Evolutionary conservation across 2,329 filamentous ascomycete species (phyloP), one percentile per base, ranked within the genome.

Genomic region (Fusarium subtropicale): DNA sequence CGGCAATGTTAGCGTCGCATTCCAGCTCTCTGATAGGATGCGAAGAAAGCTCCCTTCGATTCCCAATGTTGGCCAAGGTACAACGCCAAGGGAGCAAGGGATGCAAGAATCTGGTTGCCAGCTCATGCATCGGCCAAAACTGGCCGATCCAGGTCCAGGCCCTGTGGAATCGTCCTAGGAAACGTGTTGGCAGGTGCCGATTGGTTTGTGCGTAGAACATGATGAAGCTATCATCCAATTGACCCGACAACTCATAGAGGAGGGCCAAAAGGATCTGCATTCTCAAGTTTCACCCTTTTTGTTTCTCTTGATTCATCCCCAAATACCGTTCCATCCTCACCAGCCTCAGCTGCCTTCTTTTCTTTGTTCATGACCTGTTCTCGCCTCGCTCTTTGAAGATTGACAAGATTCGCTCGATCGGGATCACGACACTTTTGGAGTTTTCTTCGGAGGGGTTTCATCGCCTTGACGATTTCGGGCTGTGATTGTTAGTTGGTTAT

Each of bases 391-490:
- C 86, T 85, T 73, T 92, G 90, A 52, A 92, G 80, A 48, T 88
- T 89, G 20, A 93, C 89, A 5, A 94, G 79, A 77, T 94, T 91
- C 44, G 86, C 88, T 58, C 92, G 88, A 71, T 92, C 90, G 0
- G 92, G 91, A 73, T 95, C 92, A 60, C 90, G 84, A 71, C 92
- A 94, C 71, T 86, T 87, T 64, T 87, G 88, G n/a, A 94, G 82
- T 76, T 93, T 94, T 79, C 86, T 88, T 18, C 88, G 85, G 15
- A 93, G 79, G 0, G 86, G 85, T 42, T 87, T 87, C 70, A 89
- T 84, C 5, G 76, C 75, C 45, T 80, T 81, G 54, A 78, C 69
- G 12, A 76, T 80, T 58, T 84, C 86, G 66, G 79, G 79, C 82
- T 84, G 75, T 4, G 11, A 31, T 12, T 38, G 52, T 77, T 62